A percentile compares a stretch with the other conserved stretches of the same genome.
These are phyloP conservation scores for Pseudovirgaria hyperparasitica DNA, from an alignment of 2,329 filamentous ascomycete species.

Conservation along the genomic window DNA sequence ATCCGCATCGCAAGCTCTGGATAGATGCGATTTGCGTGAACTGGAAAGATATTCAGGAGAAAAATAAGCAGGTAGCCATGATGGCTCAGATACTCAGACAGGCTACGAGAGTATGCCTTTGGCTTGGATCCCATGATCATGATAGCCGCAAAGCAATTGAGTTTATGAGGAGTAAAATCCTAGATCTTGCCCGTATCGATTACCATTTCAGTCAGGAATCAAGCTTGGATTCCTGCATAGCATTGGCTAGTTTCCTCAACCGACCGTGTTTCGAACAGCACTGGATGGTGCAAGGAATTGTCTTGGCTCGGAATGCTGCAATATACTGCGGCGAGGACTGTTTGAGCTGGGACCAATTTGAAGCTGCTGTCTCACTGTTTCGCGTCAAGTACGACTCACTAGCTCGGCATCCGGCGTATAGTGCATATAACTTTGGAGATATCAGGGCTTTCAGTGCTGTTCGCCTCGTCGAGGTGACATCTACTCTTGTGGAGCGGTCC, in stretches of 20 bases:
- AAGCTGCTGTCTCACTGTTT: no score
- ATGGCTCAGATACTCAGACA: conserved; percentile 1
- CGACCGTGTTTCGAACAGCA: not conserved
- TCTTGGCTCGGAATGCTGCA: not conserved
- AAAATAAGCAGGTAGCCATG: not conserved
- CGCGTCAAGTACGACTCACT: no score
- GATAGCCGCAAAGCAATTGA: not conserved
- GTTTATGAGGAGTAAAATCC: conserved; percentile 1
- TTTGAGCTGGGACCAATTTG: no score
- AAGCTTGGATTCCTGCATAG: not conserved
- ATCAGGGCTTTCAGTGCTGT: no score
- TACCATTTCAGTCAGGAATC: not conserved
- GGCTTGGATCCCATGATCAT: conserved; percentile 1
- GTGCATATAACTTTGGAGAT: no score
- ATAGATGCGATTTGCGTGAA: conserved; percentile 3
- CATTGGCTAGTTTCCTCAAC: not conserved
- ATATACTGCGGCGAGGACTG: conserved; percentile 1
- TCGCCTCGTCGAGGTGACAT: no score
- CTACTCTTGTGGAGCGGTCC: no score
- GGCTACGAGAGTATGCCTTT: conserved; percentile 1
- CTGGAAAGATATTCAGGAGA: conserved; percentile 1
- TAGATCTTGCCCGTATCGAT: not conserved
- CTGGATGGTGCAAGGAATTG: conserved; percentile 1
- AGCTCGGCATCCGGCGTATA: no score
- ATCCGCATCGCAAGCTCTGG: no score